Percentiles rank a stretch among this genome's conserved stretches.
phyloP scores from a whole-genome alignment of 2,329 filamentous ascomycete species.

The Dactylonectria estremocensis region DNA sequence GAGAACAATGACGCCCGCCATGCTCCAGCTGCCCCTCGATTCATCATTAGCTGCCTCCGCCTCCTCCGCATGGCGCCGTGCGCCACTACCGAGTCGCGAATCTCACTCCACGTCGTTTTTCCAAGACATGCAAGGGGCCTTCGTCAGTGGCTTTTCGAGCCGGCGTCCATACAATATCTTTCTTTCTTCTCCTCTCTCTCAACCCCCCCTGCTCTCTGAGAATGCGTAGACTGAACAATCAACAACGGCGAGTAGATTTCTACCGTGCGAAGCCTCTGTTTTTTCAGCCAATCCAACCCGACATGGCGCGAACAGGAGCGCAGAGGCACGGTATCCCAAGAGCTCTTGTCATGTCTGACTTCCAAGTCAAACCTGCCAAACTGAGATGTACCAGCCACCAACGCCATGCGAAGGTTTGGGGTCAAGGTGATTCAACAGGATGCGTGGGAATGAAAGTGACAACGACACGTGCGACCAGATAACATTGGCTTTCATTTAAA shows the following conservation, averaged over 20 bases:
- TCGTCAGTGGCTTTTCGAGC: slow-evolving; percentile 7
- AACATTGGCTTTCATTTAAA: neutral
- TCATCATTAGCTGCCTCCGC: slow-evolving; percentile 4
- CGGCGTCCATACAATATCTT: neutral
- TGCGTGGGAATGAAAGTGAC: neutral
- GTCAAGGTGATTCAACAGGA: neutral
- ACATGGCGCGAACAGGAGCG: no score
- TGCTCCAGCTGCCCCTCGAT: slow-evolving; percentile 1
- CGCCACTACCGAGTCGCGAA: slow-evolving; percentile 29
- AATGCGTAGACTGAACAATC: no score
- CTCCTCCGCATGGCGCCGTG: slow-evolving; percentile 20
- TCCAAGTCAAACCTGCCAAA: neutral
- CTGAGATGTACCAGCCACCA: neutral
- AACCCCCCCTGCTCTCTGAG: no score
- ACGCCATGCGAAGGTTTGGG: neutral
- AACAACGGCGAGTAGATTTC: no score
- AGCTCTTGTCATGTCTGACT: neutral
- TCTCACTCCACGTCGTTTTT: slow-evolving; percentile 15
- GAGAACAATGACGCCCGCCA: slow-evolving; percentile 9
- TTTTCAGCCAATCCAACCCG: no score
- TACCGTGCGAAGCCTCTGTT: no score
- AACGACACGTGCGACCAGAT: neutral
- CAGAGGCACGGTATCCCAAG: no score
- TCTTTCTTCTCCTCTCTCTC: neutral
- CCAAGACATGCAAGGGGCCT: slow-evolving; percentile 21